Conservation (phyloP, 805 yeast species). For the Wickerhamiella kazuoi region DNA sequence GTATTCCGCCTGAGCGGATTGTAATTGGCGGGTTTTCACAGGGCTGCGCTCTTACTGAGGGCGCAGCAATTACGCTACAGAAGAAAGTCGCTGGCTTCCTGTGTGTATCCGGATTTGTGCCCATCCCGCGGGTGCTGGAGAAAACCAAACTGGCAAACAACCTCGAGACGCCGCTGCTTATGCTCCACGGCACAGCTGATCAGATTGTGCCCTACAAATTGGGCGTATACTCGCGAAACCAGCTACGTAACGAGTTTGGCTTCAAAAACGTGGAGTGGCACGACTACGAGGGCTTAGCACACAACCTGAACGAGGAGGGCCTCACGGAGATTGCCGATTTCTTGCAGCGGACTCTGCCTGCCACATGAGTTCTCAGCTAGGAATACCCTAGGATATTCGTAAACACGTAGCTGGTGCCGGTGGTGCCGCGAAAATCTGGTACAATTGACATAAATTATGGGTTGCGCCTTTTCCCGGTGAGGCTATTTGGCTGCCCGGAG, state of each 20-base stretch:
- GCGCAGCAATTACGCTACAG: conserved; percentile 14
- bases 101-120: conserved; percentile 59
- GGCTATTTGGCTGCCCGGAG: too few species aligned
- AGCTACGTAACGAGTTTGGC: conserved; percentile 31
- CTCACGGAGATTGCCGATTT: conserved; percentile 35
- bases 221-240: conserved; percentile 28
- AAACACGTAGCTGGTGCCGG: too few species aligned
- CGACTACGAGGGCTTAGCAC: conserved; percentile 46
- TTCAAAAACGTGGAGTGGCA: conserved; percentile 28
- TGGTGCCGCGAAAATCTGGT: too few species aligned
- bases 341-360: conserved; percentile 22
- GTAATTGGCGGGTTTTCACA: conserved; percentile 93
- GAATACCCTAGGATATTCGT: too few species aligned
- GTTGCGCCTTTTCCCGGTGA: too few species aligned
- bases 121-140: conserved; percentile 13
- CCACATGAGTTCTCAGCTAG: too few species aligned
- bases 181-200: conserved; percentile 76
- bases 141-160: conserved; percentile 25
- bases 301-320: conserved; percentile 52
- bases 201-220: conserved; percentile 34
- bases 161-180: conserved; percentile 55
- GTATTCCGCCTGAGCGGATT: conserved; percentile 32
- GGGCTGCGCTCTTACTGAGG: conserved; percentile 66
- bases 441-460: too few species aligned
- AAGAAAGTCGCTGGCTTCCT: conserved; percentile 62